Evolutionary conservation across 306 rosid species (phyloP).

Genomic region (Malus asiatica): DNA sequence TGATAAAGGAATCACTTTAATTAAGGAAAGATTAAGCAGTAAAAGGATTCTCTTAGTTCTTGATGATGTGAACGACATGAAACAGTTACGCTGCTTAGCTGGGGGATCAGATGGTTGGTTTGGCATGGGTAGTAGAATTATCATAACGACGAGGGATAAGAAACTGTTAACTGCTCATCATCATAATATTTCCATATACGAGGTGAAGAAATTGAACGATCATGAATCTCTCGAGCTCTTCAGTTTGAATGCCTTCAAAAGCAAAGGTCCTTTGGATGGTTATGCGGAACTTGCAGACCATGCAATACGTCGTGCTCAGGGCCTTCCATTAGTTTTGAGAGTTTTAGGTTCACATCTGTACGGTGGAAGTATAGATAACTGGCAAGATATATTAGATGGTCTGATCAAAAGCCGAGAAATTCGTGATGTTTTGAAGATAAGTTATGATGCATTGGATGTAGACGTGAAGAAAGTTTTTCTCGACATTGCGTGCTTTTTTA

Average conservation of each 20-base stretch:
- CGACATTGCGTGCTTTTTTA: constrained; percentile 39
- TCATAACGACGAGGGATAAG: neutral
- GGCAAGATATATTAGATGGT: constrained; percentile 23
- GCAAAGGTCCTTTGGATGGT: neutral
- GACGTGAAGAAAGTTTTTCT: constrained; percentile 15
- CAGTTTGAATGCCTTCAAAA: neutral
- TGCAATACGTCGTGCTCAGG: neutral
- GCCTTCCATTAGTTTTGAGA: constrained; percentile 31
- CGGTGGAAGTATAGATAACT: neutral
- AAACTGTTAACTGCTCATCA: neutral
- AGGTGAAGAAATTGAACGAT: neutral
- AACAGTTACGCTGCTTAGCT: neutral
- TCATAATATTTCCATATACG: neutral
- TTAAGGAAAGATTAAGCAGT: too few relatives aligned
- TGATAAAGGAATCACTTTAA: too few relatives aligned
- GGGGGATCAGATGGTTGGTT: neutral
- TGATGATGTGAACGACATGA: neutral
- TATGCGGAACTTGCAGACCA: neutral
- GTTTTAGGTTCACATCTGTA: constrained; percentile 29
- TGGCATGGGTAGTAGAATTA: neutral
- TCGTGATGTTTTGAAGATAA: constrained; percentile 15
- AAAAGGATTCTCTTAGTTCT: neutral
- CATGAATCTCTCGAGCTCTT: neutral
- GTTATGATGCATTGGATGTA: constrained; percentile 22
- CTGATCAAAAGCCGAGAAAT: constrained; percentile 31